Base-by-base conservation (phyloP, 2,329 filamentous ascomycete species). In the Talaromyces sp. region DNA sequence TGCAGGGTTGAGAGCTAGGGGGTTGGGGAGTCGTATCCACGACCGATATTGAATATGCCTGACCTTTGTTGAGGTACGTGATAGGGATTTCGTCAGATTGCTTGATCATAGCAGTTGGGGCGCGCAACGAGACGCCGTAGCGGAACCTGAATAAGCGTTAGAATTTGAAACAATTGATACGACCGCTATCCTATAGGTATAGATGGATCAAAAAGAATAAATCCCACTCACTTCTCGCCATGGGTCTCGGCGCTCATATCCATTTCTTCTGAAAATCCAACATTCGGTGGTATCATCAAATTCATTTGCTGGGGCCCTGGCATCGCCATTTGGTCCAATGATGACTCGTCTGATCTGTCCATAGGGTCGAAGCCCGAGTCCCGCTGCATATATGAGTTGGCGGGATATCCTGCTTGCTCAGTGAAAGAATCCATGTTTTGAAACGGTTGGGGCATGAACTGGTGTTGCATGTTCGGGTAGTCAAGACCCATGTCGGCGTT, bases 41-140 rank as follows among this genome's bases (percentile, higher is more conserved):
- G 29, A 99, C 84, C 2, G 90, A 89, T 19, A 99, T 80, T 0
- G 90, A 90, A 73, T 99, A 99, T 17, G 92, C 91, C 73, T 98
- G 93, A 26, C 93, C 93, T 76, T 98, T 98, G 79, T 99, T 99
- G 19, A 99, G 84, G 72, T 99, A 99, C 0, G 93, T 97, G n/a
- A 98, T 86, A 0, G 95, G 95, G 26, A 98, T 96, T 73, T 98
- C 93, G 62, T 96, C 89, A 1, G 86, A 77, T 63, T 92, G 87
- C 73, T 90, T 96, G 26, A 73, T 89, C 95, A 98, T 99, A 8
- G 95, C 95, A 0, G 95, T 99, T 3, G 93, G 92, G 1, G 95
- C 93, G 73, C 96, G 96, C 52, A 99, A 78, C 0, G 91, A 95
- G 56, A 91, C 89, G 71, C 95, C 90, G 71, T 91, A 98, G 46